Percentiles rank a stretch among this genome's conserved stretches.
Conservation (phyloP, 2,329 filamentous ascomycete species). For the Arthrobotrys iridis region DNA sequence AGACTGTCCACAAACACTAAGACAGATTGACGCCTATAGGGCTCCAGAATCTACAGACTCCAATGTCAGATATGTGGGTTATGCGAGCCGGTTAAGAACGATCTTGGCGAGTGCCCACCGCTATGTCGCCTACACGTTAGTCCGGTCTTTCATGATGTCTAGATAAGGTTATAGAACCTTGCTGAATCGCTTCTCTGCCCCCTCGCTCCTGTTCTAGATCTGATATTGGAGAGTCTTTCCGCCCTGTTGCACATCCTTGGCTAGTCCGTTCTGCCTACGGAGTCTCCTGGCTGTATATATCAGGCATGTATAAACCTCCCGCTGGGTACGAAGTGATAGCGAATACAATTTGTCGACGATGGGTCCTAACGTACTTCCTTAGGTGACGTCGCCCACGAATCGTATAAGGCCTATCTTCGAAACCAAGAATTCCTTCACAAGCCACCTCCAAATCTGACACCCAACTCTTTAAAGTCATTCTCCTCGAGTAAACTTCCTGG, state of each 20-base stretch:
- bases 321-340: background rate
- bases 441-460: constrained; percentile 59
- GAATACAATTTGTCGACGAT: background rate
- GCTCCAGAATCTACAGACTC: constrained; percentile 78
- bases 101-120: constrained; percentile 90
- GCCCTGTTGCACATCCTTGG: constrained; percentile 86
- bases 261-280: constrained; percentile 84
- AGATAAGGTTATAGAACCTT: background rate
- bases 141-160: background rate
- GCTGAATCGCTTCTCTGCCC: background rate
- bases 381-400: constrained; percentile 87
- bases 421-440: constrained; percentile 82
- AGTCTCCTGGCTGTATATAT: constrained; percentile 89
- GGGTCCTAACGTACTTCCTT: background rate
- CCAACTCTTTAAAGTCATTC: constrained; percentile 39
- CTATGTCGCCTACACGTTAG: constrained; percentile 81
- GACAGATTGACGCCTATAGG: background rate
- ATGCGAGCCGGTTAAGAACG: constrained; percentile 83
- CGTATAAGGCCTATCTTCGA: constrained; percentile 90
- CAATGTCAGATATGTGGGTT: constrained; percentile 88
- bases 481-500: constrained; percentile 30
- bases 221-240: constrained; percentile 88
- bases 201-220: constrained; percentile 25
- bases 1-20: background rate
- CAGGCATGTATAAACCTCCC: constrained; percentile 63